Evolutionary conservation across 106 monocot genomes (phyloP), one percentile per base, ranked within the genome.

Genomic region (Chionographis japonica): DNA sequence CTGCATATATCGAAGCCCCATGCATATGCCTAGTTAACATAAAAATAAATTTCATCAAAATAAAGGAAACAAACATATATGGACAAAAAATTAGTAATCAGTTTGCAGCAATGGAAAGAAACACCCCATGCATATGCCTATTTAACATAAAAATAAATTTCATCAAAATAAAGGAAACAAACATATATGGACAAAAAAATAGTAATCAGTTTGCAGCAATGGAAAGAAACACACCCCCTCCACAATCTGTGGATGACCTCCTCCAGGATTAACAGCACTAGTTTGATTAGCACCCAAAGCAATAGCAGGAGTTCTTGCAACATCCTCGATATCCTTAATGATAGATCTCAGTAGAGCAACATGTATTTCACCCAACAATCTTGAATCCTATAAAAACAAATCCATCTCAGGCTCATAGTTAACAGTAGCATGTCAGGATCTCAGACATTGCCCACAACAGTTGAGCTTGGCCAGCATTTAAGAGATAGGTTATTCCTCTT

Each of bases 271-370:
- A 62, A 75, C 86, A 68, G 85, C 70, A 72, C 78, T 73, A 65
- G 67, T 87, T 75, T 90, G 94, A 78, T 83, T 91, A 66, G 71
- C 70, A 10, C 85, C 92, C 40, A 70, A 37, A 49, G 90, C 49
- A 61, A 73, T 59, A 74, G 90, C 80, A 56, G 97, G 92, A 62
- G 80, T 81, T 65, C 92, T 85, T 63, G 87, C 89, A 59, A 98
- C 92, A 80, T 98, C 92, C 77, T 98, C 97, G 54, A 97, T 92
- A 70, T 97, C 92, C 69, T 92, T 97, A 67, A 98, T 89, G 42
- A 98, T 85, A 20, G 76, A 79, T 79, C 78, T 98, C 41, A 98
- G 76, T 40, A 98, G 64, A 69, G 87, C 65, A 60, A 93, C 77
- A 75, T 92, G 97, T 67, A 98, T 69, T 66, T 93, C 85, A 50